These are phyloP conservation scores for Petunia hybrid DNA, from an alignment of 305 asterid genomes.

Conservation along the genomic window DNA sequence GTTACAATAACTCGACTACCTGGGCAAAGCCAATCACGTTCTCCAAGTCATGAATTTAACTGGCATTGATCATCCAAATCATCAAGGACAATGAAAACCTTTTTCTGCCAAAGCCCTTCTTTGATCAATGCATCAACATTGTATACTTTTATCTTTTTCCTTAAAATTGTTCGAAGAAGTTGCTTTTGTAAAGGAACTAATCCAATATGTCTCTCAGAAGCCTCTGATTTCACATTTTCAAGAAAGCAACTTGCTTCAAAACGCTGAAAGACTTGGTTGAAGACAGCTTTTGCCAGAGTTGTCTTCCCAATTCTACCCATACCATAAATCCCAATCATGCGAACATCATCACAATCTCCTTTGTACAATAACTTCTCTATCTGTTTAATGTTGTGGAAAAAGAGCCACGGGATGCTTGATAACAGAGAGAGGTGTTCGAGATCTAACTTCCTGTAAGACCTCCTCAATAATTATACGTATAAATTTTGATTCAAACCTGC, in stretches of 20 bases:
- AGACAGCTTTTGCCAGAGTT: constrained; percentile 34
- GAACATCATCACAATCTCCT: neutral
- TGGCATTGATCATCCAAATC: constrained; percentile 32
- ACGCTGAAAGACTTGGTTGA: neutral
- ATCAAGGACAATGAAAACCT: constrained; percentile 35
- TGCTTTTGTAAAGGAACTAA: constrained; percentile 28
- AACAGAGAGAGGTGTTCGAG: neutral
- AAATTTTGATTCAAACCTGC: constrained; percentile 16
- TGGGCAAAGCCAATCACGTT: constrained; percentile 9
- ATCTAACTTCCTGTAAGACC: neutral
- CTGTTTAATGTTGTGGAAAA: neutral
- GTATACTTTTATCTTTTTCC: neutral
- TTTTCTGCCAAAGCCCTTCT: constrained; percentile 8
- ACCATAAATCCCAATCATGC: constrained; percentile 25
- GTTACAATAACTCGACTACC: constrained; percentile 16
- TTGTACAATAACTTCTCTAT: constrained; percentile 28
- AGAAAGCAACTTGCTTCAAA: constrained; percentile 37
- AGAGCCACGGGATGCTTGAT: constrained; percentile 28
- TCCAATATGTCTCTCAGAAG: neutral
- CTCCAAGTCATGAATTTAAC: neutral
- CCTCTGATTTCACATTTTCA: constrained; percentile 27
- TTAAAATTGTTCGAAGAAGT: constrained; percentile 25
- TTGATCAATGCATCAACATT: constrained; percentile 30
- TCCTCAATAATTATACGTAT: neutral
- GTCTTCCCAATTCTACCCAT: constrained; percentile 37